Conservation (phyloP, 2,329 filamentous ascomycete genomes). For the Cercospora canescens region DNA sequence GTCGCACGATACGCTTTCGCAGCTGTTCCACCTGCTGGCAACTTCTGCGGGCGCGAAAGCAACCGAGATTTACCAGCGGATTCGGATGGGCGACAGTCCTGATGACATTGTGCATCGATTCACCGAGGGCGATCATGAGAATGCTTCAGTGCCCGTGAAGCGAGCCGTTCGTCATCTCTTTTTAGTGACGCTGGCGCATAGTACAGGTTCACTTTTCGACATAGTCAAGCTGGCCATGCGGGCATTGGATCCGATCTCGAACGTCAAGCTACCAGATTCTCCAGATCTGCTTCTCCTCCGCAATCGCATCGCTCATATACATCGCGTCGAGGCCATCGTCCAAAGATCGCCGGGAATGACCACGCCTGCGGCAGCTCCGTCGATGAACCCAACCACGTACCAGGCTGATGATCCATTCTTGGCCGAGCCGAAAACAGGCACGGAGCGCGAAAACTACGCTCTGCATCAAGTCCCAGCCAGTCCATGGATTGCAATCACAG, state of each 20-base stretch:
- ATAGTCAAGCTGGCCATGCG: conserved; percentile 9
- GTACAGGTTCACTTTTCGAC: conserved; percentile 14
- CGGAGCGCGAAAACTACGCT: not conserved
- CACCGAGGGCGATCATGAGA: not conserved
- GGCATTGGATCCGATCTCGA: not conserved
- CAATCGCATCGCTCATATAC: not conserved
- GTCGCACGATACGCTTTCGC: not conserved
- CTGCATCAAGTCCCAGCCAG: conserved; percentile 4
- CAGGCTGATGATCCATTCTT: not conserved
- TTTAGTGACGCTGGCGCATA: conserved; percentile 12
- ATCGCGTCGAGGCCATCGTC: not conserved
- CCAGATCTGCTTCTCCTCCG: not conserved
- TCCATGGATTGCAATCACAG: conserved; percentile 12
- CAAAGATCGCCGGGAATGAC: not conserved
- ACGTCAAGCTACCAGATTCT: not conserved
- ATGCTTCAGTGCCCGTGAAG: not conserved
- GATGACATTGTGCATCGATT: not conserved
- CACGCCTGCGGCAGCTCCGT: not conserved
- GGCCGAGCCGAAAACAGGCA: not conserved
- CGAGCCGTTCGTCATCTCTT: not conserved
- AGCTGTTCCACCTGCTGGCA: not conserved
- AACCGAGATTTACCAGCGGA: not conserved
- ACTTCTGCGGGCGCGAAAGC: not conserved
- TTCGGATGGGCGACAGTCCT: not conserved
- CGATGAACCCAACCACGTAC: not conserved